phyloP scores from a whole-genome alignment of 23 red algal genomes.

The Gracilaria gracilis region DNA sequence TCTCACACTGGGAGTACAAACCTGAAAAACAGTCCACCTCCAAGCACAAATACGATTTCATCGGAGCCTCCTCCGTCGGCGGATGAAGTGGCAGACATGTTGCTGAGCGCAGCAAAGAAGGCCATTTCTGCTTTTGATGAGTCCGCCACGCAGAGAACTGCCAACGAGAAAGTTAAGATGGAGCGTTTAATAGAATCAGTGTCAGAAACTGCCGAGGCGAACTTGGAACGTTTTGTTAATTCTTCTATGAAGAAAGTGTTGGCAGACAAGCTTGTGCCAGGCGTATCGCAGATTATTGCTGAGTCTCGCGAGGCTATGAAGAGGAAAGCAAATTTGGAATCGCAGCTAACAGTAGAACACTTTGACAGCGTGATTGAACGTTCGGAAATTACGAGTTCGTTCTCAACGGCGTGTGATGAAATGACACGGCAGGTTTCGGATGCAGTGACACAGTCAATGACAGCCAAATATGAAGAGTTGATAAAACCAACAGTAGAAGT shows the following conservation, averaged over 20 bases:
- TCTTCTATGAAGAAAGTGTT: constrained; percentile 70
- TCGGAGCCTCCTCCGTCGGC: background rate
- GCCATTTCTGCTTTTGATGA: constrained; percentile 53
- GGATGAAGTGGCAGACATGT: constrained; percentile 43
- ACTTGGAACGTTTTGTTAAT: constrained; percentile 73
- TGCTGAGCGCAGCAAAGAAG: constrained; percentile 57
- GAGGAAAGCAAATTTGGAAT: constrained; percentile 44
- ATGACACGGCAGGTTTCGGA: constrained; percentile 65
- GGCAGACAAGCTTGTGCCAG: constrained; percentile 66
- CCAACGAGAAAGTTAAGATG: constrained; percentile 60
- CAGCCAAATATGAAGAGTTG: constrained; percentile 62
- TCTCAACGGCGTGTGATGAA: constrained; percentile 61
- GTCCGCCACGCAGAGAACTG: constrained; percentile 36
- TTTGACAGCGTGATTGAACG: constrained; percentile 48
- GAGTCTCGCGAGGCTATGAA: constrained; percentile 56
- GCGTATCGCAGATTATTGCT: constrained; percentile 69
- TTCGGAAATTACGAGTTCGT: constrained; percentile 32
- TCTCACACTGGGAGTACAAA: background rate
- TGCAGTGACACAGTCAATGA: constrained; percentile 58
- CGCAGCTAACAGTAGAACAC: constrained; percentile 49
- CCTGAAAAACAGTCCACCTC: background rate
- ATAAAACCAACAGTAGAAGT: constrained; percentile 43
- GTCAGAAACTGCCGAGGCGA: constrained; percentile 54
- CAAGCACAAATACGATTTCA: background rate
- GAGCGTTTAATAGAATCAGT: constrained; percentile 62